Evolutionary conservation across 169 alveolate species (phyloP).

Genomic region (Sarcocystis neurona): DNA sequence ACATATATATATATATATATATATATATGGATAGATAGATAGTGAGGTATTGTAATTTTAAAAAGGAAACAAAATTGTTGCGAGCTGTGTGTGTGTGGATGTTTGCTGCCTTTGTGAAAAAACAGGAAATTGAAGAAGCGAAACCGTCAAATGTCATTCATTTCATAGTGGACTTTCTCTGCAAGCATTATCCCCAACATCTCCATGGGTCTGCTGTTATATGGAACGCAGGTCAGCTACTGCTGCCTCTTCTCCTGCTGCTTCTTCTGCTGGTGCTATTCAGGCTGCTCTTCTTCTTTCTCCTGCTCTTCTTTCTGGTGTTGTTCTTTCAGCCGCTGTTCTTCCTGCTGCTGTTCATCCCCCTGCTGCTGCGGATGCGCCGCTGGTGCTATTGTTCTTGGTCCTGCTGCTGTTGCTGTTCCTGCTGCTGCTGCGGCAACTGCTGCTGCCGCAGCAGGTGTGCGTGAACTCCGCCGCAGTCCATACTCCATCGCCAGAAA

Average conservation of each 20-base stretch:
- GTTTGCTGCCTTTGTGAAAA: not conserved
- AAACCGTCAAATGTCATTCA: constrained; percentile 67
- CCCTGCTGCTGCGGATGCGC: too few relatives aligned
- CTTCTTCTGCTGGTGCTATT: not conserved
- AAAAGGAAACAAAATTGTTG: too few relatives aligned
- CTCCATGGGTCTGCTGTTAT: constrained; percentile 68
- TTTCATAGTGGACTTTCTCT: constrained; percentile 71
- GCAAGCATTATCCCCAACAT: constrained; percentile 72
- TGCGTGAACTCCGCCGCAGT: too few relatives aligned
- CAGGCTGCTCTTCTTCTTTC: not conserved
- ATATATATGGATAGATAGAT: too few relatives aligned
- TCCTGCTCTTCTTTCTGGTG: too few relatives aligned
- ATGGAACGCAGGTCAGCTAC: constrained; percentile 64
- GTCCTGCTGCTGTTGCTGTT: too few relatives aligned
- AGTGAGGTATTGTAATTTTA: too few relatives aligned
- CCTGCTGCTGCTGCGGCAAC: not conserved
- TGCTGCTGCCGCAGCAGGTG: not conserved
- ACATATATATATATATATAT: too few relatives aligned
- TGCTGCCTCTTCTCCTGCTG: not conserved
- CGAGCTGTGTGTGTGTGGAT: not conserved
- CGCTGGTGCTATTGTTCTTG: too few relatives aligned
- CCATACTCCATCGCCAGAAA: too few relatives aligned
- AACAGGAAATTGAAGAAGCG: constrained; percentile 67
- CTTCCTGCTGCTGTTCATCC: too few relatives aligned
- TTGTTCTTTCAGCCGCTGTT: too few relatives aligned